phyloP scores from a whole-genome alignment of 371 early-diverging fungal genomes.

The Syncephalastrum racemosum region DNA sequence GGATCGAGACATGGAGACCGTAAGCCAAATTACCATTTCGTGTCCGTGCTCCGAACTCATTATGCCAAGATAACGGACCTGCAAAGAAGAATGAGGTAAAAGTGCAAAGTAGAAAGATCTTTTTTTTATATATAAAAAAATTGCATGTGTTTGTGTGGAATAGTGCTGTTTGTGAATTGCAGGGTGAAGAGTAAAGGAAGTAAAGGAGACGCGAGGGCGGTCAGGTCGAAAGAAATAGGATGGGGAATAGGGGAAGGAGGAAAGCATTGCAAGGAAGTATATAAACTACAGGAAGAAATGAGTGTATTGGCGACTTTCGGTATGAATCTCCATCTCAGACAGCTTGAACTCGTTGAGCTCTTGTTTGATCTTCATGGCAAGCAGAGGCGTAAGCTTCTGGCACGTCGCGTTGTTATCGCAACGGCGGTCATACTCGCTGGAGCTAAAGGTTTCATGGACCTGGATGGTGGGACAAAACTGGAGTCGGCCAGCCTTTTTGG shows the following conservation, averaged over 20 bases:
- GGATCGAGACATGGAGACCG: too few species aligned
- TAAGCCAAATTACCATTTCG: too few species aligned
- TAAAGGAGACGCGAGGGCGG: not conserved
- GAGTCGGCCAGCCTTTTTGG: constrained; percentile 19
- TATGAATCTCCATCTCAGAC: constrained; percentile 74
- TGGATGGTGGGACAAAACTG: constrained; percentile 64
- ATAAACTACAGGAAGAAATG: constrained; percentile 65
- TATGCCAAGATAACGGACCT: too few species aligned
- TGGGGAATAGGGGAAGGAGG: not conserved
- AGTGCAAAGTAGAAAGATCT: too few species aligned
- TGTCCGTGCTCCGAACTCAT: too few species aligned
- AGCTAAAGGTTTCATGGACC: constrained; percentile 66
- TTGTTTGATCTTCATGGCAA: constrained; percentile 74
- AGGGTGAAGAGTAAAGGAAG: constrained; percentile 5
- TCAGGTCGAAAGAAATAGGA: not conserved
- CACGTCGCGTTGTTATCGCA: constrained; percentile 65
- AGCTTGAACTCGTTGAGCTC: constrained; percentile 79
- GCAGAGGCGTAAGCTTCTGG: constrained; percentile 59
- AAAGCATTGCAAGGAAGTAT: not conserved
- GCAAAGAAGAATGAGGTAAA: too few species aligned
- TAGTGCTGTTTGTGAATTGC: not conserved
- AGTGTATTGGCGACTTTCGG: constrained; percentile 70
- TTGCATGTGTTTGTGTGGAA: too few species aligned
- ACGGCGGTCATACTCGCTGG: constrained; percentile 70
- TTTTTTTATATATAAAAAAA: too few species aligned